These are phyloP conservation scores for Sporothrix globosa DNA, from an alignment of 2,329 filamentous ascomycete genomes.

Conservation along the genomic window DNA sequence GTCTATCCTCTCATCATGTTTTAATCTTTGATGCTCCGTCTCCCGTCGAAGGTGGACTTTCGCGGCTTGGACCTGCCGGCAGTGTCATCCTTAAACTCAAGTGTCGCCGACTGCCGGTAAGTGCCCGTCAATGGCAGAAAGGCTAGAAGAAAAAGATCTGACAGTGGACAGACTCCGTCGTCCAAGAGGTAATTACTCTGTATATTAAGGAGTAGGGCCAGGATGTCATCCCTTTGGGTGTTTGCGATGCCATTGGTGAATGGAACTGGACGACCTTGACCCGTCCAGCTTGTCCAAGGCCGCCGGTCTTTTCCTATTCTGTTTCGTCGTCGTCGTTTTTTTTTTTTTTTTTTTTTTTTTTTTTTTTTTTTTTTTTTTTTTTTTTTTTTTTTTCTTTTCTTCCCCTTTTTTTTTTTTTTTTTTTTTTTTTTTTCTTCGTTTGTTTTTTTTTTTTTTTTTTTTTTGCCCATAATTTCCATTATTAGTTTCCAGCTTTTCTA, in stretches of 20 bases:
- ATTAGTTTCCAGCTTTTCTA: neutral
- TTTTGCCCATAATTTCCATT: neutral
- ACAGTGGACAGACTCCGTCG: neutral
- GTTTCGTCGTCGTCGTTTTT: neutral
- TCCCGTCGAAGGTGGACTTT: no score
- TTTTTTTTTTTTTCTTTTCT: neutral
- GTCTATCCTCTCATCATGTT: no score
- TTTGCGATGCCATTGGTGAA: slow-evolving; percentile 16
- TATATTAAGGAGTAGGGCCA: neutral
- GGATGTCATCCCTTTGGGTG: neutral
- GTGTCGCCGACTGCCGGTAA: neutral
- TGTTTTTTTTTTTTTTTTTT: no score
- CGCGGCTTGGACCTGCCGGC: slow-evolving; percentile 4
- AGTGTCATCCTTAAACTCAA: neutral
- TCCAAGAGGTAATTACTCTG: neutral
- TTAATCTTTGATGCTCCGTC: neutral
- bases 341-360: neutral
- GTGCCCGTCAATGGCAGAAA: neutral
- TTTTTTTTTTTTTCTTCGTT: no score
- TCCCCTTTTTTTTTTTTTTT: no score
- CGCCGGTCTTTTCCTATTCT: slow-evolving; percentile 12
- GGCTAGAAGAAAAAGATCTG: neutral
- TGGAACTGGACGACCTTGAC: neutral
- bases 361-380: no score
- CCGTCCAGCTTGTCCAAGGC: neutral